Percentiles rank a stretch among this genome's conserved stretches.
These are phyloP conservation scores for Scorias spongiosa DNA, from an alignment of 2,329 filamentous ascomycete genomes.

Conservation along the genomic window DNA sequence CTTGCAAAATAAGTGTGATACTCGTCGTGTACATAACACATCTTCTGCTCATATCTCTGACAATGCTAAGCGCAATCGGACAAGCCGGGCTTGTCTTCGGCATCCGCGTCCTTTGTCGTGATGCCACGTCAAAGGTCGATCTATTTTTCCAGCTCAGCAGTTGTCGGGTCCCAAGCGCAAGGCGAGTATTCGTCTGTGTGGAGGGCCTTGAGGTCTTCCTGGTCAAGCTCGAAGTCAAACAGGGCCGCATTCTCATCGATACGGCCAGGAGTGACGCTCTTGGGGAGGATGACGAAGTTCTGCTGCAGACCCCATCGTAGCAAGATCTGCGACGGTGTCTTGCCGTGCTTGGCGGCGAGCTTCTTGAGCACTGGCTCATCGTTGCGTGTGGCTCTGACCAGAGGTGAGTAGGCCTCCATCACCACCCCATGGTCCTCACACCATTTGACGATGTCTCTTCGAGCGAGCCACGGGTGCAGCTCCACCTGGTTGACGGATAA, in stretches of 20 bases:
- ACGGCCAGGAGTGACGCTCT: constrained; percentile 43
- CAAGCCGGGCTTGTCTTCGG: too few species aligned
- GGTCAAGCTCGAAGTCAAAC: constrained; percentile 44
- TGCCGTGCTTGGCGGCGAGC: constrained; percentile 41
- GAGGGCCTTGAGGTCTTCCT: constrained; percentile 43
- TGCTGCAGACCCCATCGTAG: constrained; percentile 47
- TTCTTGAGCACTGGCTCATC: constrained; percentile 38
- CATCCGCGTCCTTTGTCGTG: too few species aligned
- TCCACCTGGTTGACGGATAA: constrained; percentile 80
- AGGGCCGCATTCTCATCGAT: constrained; percentile 46
- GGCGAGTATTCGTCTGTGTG: constrained; percentile 41
- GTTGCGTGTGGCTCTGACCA: constrained; percentile 30
- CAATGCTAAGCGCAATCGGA: too few species aligned
- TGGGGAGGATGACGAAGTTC: constrained; percentile 47
- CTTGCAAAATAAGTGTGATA: too few species aligned
- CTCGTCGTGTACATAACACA: too few species aligned
- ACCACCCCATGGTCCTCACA: constrained; percentile 40
- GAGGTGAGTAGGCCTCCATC: constrained; percentile 33
- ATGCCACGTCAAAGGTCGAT: background rate
- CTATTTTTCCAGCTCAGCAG: constrained; percentile 11
- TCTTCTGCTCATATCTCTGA: too few species aligned
- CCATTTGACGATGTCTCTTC: constrained; percentile 70
- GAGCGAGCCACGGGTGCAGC: constrained; percentile 72
- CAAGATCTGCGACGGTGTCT: constrained; percentile 43
- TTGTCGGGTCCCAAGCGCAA: constrained; percentile 44